Percentiles rank a stretch among this genome's conserved stretches.
Evolutionary conservation across 768 basidiomycete species (phyloP).

Genomic region (Cystofilobasidium bisporidii): DNA sequence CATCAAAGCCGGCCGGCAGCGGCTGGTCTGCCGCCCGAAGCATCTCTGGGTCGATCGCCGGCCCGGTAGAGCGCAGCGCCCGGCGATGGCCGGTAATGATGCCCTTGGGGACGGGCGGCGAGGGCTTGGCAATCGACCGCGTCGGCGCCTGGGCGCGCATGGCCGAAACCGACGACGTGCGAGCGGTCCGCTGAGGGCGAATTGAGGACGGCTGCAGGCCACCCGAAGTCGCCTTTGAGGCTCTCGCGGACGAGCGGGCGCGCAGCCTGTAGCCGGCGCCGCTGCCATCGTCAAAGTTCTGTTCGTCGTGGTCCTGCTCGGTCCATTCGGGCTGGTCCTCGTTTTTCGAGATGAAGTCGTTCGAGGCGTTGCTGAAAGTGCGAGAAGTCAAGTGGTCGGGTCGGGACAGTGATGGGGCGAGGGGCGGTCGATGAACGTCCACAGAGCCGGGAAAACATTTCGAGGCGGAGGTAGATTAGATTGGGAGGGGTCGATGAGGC

Average conservation of each 20-base stretch:
- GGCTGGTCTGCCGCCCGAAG: not conserved
- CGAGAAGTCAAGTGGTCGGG: too few species aligned
- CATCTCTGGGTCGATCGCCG: not conserved
- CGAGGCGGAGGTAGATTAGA: too few species aligned
- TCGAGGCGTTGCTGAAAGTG: not conserved
- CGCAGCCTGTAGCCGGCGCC: not conserved
- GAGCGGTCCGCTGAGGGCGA: not conserved
- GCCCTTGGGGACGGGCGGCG: not conserved
- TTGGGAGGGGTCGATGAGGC: too few species aligned
- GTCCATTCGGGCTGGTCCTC: not conserved
- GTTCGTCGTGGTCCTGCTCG: not conserved
- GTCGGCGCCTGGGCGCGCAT: not conserved
- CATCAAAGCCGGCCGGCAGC: conserved; percentile 5
- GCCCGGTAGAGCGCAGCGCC: not conserved
- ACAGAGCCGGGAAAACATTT: too few species aligned
- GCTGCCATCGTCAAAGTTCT: too few species aligned
- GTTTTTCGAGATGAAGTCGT: conserved; percentile 5
- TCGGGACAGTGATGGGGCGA: too few species aligned
- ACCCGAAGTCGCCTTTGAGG: not conserved
- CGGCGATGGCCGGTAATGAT: not conserved
- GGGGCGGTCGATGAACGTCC: too few species aligned
- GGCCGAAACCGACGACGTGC: not conserved
- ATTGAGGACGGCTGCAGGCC: not conserved
- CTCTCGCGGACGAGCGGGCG: too few species aligned
- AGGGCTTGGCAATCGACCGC: not conserved